These are phyloP conservation scores for Prunus mira DNA, from an alignment of 306 rosid species.

Conservation along the genomic window DNA sequence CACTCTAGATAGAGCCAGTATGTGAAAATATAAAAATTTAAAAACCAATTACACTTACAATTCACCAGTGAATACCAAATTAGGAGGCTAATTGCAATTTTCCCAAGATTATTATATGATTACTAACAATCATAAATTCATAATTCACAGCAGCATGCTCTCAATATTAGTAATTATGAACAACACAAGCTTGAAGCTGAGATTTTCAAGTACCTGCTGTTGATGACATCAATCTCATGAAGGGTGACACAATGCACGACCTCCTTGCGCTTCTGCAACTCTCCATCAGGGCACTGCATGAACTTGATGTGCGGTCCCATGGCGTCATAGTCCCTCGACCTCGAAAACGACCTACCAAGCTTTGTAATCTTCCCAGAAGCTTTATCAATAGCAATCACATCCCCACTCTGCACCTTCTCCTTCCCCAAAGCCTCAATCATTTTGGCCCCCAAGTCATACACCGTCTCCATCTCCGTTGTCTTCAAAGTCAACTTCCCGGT, in stretches of 20 bases:
- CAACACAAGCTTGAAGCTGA: background rate
- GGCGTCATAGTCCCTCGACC: conserved; percentile 96
- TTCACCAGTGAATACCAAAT: background rate
- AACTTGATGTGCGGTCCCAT: conserved; percentile 89
- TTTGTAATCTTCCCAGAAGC: conserved; percentile 92
- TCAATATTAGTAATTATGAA: background rate
- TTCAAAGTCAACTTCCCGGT: conserved; percentile 85
- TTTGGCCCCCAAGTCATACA: conserved; percentile 93
- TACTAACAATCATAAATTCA: background rate
- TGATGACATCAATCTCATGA: conserved; percentile 97
- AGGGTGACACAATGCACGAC: conserved; percentile 96
- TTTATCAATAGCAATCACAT: conserved; percentile 63
- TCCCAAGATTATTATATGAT: background rate
- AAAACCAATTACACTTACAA: background rate
- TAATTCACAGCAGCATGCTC: background rate
- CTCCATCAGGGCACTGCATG: conserved; percentile 97
- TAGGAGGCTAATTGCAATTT: background rate
- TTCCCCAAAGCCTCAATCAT: conserved; percentile 93
- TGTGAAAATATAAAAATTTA: background rate
- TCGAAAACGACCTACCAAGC: conserved; percentile 86
- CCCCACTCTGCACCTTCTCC: conserved; percentile 95
- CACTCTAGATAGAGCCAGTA: background rate
- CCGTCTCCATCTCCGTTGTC: conserved; percentile 98
- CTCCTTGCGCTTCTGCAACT: conserved; percentile 98
- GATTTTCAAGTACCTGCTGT: conserved; percentile 65